phyloP scores from a whole-genome alignment of 2,329 filamentous ascomycete genomes.

The Plectosphaerella plurivora region DNA sequence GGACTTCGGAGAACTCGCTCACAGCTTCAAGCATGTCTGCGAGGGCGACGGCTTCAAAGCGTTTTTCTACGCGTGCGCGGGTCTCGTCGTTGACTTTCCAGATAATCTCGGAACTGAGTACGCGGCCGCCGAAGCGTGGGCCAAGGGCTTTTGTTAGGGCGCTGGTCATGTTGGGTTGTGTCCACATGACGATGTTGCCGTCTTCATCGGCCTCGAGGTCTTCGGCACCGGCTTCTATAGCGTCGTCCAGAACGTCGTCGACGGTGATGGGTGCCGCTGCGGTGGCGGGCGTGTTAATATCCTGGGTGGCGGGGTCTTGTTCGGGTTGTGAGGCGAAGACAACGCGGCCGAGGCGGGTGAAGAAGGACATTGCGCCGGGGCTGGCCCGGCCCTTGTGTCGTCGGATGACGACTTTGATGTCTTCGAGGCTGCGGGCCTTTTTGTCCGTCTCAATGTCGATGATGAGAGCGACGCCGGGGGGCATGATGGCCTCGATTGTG shows the following conservation, averaged over 20 bases:
- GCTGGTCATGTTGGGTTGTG: slow-evolving; percentile 13
- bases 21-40: slow-evolving; percentile 54
- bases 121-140: slow-evolving; percentile 56
- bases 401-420: slow-evolving; percentile 69
- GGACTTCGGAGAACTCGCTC: slow-evolving; percentile 67
- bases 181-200: slow-evolving; percentile 12
- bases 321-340: slow-evolving; percentile 49
- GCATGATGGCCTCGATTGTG: slow-evolving; percentile 76
- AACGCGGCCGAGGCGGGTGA: slow-evolving; percentile 73
- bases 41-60: slow-evolving; percentile 52
- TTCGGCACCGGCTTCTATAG: slow-evolving; percentile 78
- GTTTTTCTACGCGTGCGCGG: slow-evolving; percentile 56
- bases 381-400: slow-evolving; percentile 64
- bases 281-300: background rate
- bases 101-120: slow-evolving; percentile 74
- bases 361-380: slow-evolving; percentile 72
- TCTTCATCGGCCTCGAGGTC: slow-evolving; percentile 50
- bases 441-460: slow-evolving; percentile 85
- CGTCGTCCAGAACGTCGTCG: slow-evolving; percentile 73
- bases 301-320: background rate
- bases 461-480: slow-evolving; percentile 71
- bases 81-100: slow-evolving; percentile 83
- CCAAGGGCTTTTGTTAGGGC: slow-evolving; percentile 9
- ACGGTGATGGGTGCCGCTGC: slow-evolving; percentile 39
- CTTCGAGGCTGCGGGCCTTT: slow-evolving; percentile 67